Conservation (phyloP, 2,329 filamentous ascomycete species). For the Penicillium sp. region DNA sequence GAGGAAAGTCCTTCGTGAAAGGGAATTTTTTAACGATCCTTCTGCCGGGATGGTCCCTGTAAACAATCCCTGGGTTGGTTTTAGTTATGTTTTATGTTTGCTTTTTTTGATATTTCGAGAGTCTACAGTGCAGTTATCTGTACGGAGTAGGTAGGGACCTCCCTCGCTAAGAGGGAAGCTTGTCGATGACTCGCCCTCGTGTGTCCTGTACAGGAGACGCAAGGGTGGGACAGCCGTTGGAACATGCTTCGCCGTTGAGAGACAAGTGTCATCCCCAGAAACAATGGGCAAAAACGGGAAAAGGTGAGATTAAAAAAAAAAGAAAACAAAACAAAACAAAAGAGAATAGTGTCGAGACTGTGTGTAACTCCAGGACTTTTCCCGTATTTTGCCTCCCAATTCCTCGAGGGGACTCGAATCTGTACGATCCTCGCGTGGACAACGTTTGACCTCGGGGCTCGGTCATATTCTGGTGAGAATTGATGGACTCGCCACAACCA, state of each 20-base stretch:
- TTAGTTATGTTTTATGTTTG: constrained; percentile 1
- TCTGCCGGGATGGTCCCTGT: not conserved
- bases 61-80: constrained; percentile 1
- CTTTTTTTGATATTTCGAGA: not conserved
- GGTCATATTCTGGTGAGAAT: not conserved
- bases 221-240: constrained; percentile 25
- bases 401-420: not conserved
- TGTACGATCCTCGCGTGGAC: not conserved
- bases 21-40: not conserved
- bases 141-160: not conserved
- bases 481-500: not conserved
- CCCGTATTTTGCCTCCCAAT: not conserved
- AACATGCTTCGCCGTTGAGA: constrained; percentile 27
- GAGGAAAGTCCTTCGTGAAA: too few species aligned
- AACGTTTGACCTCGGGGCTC: not conserved
- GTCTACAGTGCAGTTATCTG: not conserved
- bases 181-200: constrained; percentile 2
- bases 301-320: not conserved
- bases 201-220: constrained; percentile 11
- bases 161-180: not conserved
- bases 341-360: too few species aligned
- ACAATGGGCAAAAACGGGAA: not conserved
- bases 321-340: not conserved
- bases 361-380: too few species aligned
- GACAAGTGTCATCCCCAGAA: constrained; percentile 21